These are phyloP conservation scores for Rubia yunnanensis DNA, from an alignment of 257 asterid species.

Conservation along the genomic window DNA sequence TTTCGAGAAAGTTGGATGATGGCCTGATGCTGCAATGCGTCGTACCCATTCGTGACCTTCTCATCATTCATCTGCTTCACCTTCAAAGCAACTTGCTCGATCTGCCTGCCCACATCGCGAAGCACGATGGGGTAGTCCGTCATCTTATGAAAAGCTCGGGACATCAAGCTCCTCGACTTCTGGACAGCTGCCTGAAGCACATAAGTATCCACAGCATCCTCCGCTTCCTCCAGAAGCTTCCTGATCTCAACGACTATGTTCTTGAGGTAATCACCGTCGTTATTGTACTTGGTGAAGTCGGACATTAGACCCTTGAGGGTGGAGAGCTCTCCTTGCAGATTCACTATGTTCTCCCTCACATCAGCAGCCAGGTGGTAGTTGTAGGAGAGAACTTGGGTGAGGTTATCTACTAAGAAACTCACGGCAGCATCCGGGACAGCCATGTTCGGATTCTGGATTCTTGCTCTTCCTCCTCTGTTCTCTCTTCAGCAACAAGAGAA, in stretches of 20 bases:
- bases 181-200: conserved; percentile 26
- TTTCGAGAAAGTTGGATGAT: neutral
- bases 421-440: conserved; percentile 10
- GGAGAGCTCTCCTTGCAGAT: neutral
- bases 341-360: neutral
- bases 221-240: conserved; percentile 2
- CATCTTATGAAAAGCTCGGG: conserved; percentile 13
- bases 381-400: neutral
- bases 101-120: conserved; percentile 22
- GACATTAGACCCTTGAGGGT: neutral
- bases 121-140: conserved; percentile 10
- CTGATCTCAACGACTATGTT: neutral
- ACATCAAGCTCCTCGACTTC: conserved; percentile 23
- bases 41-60: conserved; percentile 25
- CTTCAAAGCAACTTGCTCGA: conserved; percentile 19
- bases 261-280: neutral
- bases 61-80: conserved; percentile 35
- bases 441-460: neutral
- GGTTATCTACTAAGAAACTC: conserved; percentile 4
- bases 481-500: neutral
- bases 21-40: conserved; percentile 18
- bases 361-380: conserved; percentile 8
- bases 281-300: neutral
- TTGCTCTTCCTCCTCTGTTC: no score
- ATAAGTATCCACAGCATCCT: conserved; percentile 10